Evolutionary conservation across 768 basidiomycete species (phyloP), one percentile per base, ranked within the genome.

Genomic region (Kwoniella sp.): DNA sequence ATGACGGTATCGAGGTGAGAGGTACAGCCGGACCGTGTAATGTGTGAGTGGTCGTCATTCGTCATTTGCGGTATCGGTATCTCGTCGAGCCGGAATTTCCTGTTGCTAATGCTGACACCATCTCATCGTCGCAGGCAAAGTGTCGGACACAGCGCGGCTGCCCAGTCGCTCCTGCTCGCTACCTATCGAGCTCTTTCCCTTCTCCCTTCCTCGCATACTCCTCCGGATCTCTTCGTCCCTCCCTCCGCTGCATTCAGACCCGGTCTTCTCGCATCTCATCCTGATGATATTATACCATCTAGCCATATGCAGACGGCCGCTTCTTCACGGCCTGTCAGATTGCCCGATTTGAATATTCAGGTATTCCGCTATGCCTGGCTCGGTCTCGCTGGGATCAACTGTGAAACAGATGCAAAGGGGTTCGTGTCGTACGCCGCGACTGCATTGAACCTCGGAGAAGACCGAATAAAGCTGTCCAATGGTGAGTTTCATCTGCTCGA

Each of bases 11-110:
- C 4, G 66, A 72, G 30, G 76, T 66, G 17, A 47, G 65, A 20
- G 77, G 72, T 0, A 31, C 26, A 7, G 75, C 73, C 1, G 76
- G 76, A 0, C 74, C 79, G 17, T 79, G 79, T 41, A 80, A 80
- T 50, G 67, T 78, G 79, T 80, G 52, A 62, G 79, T 68, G 0
- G n/a, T 15, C n/a, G 31, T 28, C 22, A 38, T 58, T 22, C 29
- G n/a, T n/a, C n/a, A n/a, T n/a, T n/a, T n/a, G n/a, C n/a, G n/a
- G n/a, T n/a, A n/a, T n/a, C n/a, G n/a, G n/a, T n/a, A n/a, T n/a
- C n/a, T n/a, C n/a, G n/a, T n/a, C n/a, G n/a, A n/a, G n/a, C n/a
- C n/a, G n/a, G n/a, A n/a, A n/a, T n/a, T n/a, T n/a, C n/a, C n/a
- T n/a, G n/a, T n/a, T n/a, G n/a, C n/a, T n/a, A n/a, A n/a, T n/a